These are phyloP conservation scores for Asterochloris sp. DNA, from an alignment of 139 green algal species.

Conservation along the genomic window DNA sequence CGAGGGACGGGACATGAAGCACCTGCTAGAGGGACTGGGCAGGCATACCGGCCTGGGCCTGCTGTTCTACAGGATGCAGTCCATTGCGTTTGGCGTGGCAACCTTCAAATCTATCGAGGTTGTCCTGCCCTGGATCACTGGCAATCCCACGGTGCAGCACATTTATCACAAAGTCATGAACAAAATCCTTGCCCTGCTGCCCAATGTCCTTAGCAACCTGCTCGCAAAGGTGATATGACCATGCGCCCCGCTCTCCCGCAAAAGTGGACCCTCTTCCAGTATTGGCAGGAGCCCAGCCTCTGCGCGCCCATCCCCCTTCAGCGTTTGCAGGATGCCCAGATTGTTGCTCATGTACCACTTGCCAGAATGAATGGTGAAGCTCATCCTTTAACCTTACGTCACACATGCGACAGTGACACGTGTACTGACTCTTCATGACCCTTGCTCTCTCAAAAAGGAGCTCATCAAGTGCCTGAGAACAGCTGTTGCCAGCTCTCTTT, in stretches of 20 bases:
- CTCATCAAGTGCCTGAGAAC: conserved; percentile 33
- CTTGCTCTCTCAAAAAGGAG: too few species aligned
- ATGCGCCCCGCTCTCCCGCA: too few species aligned
- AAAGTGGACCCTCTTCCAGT: too few species aligned
- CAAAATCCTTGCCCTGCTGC: neutral
- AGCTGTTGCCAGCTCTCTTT: conserved; percentile 49
- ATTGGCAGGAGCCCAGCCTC: too few species aligned
- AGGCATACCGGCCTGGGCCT: conserved; percentile 7
- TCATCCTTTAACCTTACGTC: too few species aligned
- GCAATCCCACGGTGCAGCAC: neutral
- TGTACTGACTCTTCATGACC: too few species aligned
- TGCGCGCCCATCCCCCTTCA: too few species aligned
- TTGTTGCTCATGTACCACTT: too few species aligned
- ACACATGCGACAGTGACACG: too few species aligned
- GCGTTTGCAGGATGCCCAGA: too few species aligned
- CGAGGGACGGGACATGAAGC: conserved; percentile 15
- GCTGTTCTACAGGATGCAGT: conserved; percentile 16
- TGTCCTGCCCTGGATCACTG: conserved; percentile 7
- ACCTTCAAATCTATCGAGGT: neutral
- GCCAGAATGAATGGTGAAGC: too few species aligned
- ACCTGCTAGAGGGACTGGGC: conserved; percentile 3
- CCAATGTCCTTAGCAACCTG: conserved; percentile 9
- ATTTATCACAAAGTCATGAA: conserved; percentile 4
- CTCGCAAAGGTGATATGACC: neutral
- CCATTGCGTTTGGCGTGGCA: neutral